phyloP scores from a whole-genome alignment of 2,329 filamentous ascomycete genomes.

The Fusarium sp. region DNA sequence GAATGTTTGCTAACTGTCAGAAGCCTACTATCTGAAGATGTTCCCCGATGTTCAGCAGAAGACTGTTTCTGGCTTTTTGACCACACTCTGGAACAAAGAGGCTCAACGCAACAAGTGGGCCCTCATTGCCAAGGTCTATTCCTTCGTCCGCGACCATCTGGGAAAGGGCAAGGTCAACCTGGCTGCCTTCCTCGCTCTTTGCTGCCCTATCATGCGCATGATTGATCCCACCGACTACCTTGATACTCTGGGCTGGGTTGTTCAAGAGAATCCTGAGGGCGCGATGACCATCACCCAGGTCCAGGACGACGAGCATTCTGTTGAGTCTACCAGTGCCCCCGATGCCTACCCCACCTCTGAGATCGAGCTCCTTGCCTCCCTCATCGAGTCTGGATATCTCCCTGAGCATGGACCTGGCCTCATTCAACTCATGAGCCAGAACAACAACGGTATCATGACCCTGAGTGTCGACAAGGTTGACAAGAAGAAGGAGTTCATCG shows the following conservation, averaged over 20 bases:
- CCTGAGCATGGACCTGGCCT: slow-evolving; percentile 37
- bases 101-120: slow-evolving; percentile 63
- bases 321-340: background rate
- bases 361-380: slow-evolving; percentile 33
- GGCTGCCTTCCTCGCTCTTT: slow-evolving; percentile 59
- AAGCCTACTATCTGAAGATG: slow-evolving; percentile 60
- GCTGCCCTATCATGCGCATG: slow-evolving; percentile 60
- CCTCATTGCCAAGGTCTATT: slow-evolving; percentile 67
- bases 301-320: background rate
- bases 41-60: slow-evolving; percentile 63
- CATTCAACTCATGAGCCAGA: slow-evolving; percentile 38
- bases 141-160: slow-evolving; percentile 62
- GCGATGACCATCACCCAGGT: slow-evolving; percentile 24
- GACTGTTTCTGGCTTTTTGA: slow-evolving; percentile 62
- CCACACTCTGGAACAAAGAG: slow-evolving; percentile 62
- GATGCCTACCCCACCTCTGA: slow-evolving; percentile 43
- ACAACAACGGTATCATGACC: slow-evolving; percentile 42
- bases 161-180: slow-evolving; percentile 60
- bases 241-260: slow-evolving; percentile 58
- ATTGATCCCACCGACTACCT: slow-evolving; percentile 60
- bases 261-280: slow-evolving; percentile 48
- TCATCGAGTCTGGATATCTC: slow-evolving; percentile 44
- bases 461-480: slow-evolving; percentile 3
- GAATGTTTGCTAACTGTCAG: slow-evolving; percentile 1
- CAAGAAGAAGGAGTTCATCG: slow-evolving; percentile 38